Base-by-base conservation (phyloP, 2,329 filamentous ascomycete species). In the Periglandula ipomoeae region DNA sequence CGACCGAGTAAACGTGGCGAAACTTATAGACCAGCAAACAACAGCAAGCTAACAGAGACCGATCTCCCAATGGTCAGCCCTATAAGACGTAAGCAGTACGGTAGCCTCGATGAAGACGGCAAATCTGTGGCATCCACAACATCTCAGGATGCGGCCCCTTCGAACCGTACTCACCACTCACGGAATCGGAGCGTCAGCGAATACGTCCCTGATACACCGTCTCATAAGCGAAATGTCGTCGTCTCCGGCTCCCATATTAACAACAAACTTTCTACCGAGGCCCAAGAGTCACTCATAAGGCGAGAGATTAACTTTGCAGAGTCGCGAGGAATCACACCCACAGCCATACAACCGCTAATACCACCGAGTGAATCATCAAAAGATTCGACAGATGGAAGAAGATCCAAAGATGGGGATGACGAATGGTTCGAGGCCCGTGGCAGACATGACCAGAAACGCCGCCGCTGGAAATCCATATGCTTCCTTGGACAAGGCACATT, bases 401-500 rank as follows among this genome's bases (percentile, higher is more conserved):
- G 64, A 48, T 59, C 66, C 17, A 72, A 70, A 55, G 69, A 66
- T 35, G 56, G 68, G 3, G 56, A 64, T 43, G 63, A 70, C 49
- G 83, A 89, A 56, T 81, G 82, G 53, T 93, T 89, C 60, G 76
- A 86, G 58, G 84, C 87, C 24, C 74, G 70, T 55, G 84, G 79
- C 2, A 74, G 85, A 30, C 72, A 76, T 44, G 81, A 88, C 50
- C 70, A 79, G 55, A 89, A 90, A 63, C 74, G 81, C 19, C 81
- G 85, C 49, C 76, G 81, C 55, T 98, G 93, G 82, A 80, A 87
- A 55, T 85, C 85, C 11, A 69, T 98, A 35, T 84, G 87, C 50
- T 72, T 84, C 55, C 76, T 98, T 5, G 93, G 93, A 5, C 88
- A 95, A 59, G 93, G 93, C 34, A 96, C 93, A 0, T 98, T 98